A percentile compares a stretch with the other conserved stretches of the same genome.
phyloP scores from a whole-genome alignment of 140 eudicot genomes.

The Anethum foeniculum region DNA sequence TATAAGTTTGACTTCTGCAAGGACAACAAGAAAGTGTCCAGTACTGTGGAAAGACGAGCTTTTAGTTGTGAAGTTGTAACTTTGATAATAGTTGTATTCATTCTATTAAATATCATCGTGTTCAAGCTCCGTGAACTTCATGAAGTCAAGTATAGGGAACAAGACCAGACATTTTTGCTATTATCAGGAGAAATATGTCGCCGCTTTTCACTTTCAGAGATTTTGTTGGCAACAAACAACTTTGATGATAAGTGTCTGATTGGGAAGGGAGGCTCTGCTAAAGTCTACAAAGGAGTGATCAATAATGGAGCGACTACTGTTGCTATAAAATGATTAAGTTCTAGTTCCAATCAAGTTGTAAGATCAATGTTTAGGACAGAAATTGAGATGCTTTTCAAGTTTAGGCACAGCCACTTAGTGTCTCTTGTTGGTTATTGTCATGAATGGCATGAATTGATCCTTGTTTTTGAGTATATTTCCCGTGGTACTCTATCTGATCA shows the following conservation, averaged over 20 bases:
- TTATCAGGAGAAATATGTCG: not conserved
- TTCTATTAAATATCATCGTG: constrained; percentile 2
- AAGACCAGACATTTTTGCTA: not conserved
- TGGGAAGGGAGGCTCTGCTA: constrained; percentile 12
- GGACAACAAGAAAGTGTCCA: not conserved
- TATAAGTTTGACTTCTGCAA: too few relatives aligned
- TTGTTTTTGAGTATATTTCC: constrained; percentile 9
- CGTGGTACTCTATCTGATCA: constrained; percentile 3
- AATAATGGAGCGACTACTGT: constrained; percentile 6
- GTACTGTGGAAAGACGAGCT: not conserved
- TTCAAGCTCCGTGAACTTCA: constrained; percentile 7
- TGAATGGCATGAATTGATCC: constrained; percentile 13
- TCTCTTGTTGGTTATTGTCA: constrained; percentile 15
- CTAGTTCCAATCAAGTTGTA: not conserved
- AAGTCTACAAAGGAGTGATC: constrained; percentile 15
- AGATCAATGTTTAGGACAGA: constrained; percentile 9
- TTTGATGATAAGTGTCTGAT: constrained; percentile 11
- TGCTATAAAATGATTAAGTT: constrained; percentile 7
- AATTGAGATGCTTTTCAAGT: constrained; percentile 14
- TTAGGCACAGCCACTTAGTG: constrained; percentile 8
- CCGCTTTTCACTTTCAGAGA: constrained; percentile 12
- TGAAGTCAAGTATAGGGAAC: not conserved
- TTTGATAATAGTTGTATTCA: not conserved
- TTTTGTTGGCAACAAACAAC: constrained; percentile 6
- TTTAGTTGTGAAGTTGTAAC: not conserved